Evolutionary conservation across 148 eudicot genomes (phyloP).

Genomic region (Persicaria tinctoria): DNA sequence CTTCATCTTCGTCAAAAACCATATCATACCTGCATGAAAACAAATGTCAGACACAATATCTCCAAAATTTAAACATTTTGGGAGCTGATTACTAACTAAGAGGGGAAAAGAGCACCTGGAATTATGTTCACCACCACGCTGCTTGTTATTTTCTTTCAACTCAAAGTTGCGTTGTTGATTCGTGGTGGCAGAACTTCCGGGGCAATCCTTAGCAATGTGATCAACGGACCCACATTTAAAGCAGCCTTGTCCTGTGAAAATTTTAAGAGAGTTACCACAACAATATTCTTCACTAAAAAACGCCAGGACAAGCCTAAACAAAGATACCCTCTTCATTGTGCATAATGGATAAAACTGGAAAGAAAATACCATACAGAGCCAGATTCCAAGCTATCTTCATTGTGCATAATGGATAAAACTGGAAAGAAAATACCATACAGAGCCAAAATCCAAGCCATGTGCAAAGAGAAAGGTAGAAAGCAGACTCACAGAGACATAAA

Average conservation of each 20-base stretch:
- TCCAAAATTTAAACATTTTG: not conserved
- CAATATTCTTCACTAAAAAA: not conserved
- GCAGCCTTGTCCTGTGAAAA: constrained; percentile 60
- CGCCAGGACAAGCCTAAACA: not conserved
- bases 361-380: not conserved
- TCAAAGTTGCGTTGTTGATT: constrained; percentile 42
- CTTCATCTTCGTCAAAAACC: constrained; percentile 79
- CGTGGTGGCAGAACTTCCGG: constrained; percentile 36
- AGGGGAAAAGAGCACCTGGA: constrained; percentile 34
- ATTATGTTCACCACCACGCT: constrained; percentile 55
- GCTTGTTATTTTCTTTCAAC: constrained; percentile 56
- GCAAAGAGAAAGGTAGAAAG: not conserved
- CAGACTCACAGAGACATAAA: not conserved
- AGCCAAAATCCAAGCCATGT: not conserved
- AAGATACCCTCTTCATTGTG: not conserved
- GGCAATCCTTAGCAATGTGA: constrained; percentile 84
- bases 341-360: not conserved
- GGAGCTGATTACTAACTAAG: not conserved
- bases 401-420: too few species aligned
- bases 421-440: not conserved
- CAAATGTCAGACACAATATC: not conserved
- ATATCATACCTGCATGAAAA: constrained; percentile 59
- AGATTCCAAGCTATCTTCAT: not conserved
- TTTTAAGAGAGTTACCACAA: not conserved
- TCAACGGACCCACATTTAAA: constrained; percentile 86